Evolutionary conservation across 106 monocot species (phyloP).

Genomic region (Posidonia australis): DNA sequence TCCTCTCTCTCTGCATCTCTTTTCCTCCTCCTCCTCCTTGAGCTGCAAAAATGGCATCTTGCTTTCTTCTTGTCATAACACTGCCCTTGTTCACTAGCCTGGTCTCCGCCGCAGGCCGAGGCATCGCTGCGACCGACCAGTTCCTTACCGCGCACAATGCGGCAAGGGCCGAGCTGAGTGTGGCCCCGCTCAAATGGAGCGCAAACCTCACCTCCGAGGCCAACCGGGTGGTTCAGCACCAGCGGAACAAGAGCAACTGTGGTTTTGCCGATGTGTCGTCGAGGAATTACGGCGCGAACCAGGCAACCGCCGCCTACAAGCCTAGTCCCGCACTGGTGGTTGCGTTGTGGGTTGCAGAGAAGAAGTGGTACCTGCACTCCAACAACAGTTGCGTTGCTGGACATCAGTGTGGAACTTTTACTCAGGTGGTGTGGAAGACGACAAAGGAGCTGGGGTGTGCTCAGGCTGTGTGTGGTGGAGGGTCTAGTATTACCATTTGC

Average conservation of each 20-base stretch:
- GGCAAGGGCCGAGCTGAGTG: conserved; percentile 25
- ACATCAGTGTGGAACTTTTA: conserved; percentile 44
- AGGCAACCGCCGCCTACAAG: conserved; percentile 31
- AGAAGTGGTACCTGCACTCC: conserved; percentile 21
- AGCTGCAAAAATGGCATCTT: not conserved
- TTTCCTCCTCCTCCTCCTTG: too few species aligned
- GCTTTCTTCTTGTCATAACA: not conserved
- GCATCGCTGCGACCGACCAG: not conserved
- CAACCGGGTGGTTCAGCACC: conserved; percentile 7
- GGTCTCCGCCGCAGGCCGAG: not conserved
- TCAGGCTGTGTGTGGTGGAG: conserved; percentile 22
- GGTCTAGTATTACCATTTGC: conserved; percentile 30
- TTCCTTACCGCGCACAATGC: conserved; percentile 33
- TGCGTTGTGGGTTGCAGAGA: conserved; percentile 30
- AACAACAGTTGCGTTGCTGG: conserved; percentile 35
- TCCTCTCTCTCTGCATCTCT: too few species aligned
- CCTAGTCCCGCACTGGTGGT: conserved; percentile 33
- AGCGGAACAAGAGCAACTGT: conserved; percentile 20
- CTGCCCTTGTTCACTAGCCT: not conserved
- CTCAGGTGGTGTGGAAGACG: conserved; percentile 46
- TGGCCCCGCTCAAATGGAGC: conserved; percentile 36
- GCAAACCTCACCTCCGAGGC: conserved; percentile 8
- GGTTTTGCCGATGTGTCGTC: conserved; percentile 30
- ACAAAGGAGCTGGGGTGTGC: conserved; percentile 41
- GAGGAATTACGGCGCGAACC: conserved; percentile 43